Conservation (phyloP, 805 yeast genomes). For the Wickerhamiella kurtzmanii region DNA sequence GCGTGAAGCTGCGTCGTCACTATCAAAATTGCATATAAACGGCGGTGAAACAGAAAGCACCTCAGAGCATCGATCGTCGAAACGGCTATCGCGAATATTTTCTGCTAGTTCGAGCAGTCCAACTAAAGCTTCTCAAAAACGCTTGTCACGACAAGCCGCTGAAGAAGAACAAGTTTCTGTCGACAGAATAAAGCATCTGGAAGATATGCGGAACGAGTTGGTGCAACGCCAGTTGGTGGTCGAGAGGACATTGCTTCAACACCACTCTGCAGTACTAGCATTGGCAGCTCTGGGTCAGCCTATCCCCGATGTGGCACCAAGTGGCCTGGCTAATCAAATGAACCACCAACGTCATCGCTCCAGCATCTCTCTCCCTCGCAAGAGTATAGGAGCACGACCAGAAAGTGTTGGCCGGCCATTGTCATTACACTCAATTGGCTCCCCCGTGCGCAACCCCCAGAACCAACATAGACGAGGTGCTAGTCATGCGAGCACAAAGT, state of each 20-base stretch:
- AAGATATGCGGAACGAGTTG: conserved; percentile 8
- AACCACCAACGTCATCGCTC: background rate
- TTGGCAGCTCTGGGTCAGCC: conserved; percentile 13
- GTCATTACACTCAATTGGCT: background rate
- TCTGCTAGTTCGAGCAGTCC: background rate
- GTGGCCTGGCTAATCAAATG: background rate
- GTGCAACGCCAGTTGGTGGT: conserved; percentile 8
- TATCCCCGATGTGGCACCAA: background rate
- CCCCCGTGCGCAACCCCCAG: background rate
- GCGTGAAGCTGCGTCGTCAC: conserved; percentile 19
- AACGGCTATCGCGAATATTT: conserved; percentile 1
- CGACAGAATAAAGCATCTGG: conserved; percentile 13
- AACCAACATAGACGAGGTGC: background rate
- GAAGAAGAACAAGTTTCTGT: conserved; percentile 15
- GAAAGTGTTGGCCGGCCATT: background rate
- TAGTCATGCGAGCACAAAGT: background rate
- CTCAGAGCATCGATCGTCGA: background rate
- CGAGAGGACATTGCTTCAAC: conserved; percentile 14
- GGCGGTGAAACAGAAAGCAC: background rate
- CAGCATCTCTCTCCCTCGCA: background rate
- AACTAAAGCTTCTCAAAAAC: conserved; percentile 7
- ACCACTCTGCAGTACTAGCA: conserved; percentile 19
- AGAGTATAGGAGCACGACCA: background rate
- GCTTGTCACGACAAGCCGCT: conserved; percentile 19
- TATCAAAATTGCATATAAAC: conserved; percentile 14